phyloP scores from a whole-genome alignment of 345 rosid species.

The Geranium brycei region DNA sequence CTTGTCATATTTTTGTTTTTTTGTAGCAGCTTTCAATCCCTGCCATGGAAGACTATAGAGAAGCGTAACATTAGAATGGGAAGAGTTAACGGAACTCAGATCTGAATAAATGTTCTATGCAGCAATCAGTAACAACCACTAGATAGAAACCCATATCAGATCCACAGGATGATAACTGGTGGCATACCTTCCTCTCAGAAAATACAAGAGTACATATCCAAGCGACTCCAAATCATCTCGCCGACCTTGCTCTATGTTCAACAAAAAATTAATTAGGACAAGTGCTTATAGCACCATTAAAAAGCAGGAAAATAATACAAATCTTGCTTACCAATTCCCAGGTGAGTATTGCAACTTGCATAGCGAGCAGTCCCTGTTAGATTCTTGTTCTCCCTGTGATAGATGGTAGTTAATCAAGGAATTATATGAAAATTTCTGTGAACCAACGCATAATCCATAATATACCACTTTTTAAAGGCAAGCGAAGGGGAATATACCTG shows the following conservation, averaged over 20 bases:
- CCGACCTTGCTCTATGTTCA: constrained; percentile 54
- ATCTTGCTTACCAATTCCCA: constrained; percentile 66
- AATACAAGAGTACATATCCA: constrained; percentile 67
- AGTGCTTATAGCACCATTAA: neutral
- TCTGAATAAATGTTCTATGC: neutral
- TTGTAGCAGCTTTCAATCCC: constrained; percentile 76
- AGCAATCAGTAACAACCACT: constrained; percentile 2
- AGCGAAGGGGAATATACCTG: constrained; percentile 26
- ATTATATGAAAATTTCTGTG: neutral
- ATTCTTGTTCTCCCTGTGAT: constrained; percentile 80
- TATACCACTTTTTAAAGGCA: neutral
- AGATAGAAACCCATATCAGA: neutral
- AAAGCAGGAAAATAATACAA: neutral
- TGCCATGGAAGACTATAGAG: constrained; percentile 80
- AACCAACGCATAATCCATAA: neutral
- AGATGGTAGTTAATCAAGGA: neutral
- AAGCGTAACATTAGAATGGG: constrained; percentile 1
- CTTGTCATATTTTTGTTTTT: constrained; percentile 81
- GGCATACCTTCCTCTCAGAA: constrained; percentile 77
- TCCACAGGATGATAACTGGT: neutral
- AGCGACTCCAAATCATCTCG: constrained; percentile 73
- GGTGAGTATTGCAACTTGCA: constrained; percentile 97
- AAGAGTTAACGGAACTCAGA: neutral
- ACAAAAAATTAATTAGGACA: constrained; percentile 4
- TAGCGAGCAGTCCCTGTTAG: constrained; percentile 94